phyloP scores from a whole-genome alignment of 331 rosid species.

The Spiraea crenata region DNA sequence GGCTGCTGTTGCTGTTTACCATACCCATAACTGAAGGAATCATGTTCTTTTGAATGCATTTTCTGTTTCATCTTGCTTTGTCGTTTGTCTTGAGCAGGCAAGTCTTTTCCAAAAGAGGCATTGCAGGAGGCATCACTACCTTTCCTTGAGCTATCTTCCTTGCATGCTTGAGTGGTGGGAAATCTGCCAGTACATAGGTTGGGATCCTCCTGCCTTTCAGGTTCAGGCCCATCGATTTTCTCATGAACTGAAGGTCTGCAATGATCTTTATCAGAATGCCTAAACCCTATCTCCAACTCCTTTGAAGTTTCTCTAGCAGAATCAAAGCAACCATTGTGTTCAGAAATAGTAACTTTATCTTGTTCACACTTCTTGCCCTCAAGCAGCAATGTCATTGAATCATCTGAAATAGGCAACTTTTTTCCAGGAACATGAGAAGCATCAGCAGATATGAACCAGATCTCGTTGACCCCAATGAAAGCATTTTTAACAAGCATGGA shows the following conservation, averaged over 20 bases:
- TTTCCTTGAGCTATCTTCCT: slow-evolving; percentile 3
- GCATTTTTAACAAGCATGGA: slow-evolving; percentile 54
- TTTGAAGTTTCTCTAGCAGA: slow-evolving; percentile 15
- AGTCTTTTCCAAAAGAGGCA: not conserved
- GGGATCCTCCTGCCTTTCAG: not conserved
- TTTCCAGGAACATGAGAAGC: slow-evolving; percentile 20
- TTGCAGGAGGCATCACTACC: slow-evolving; percentile 3
- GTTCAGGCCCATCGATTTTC: not conserved
- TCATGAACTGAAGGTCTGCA: not conserved
- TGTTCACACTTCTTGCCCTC: slow-evolving; percentile 11
- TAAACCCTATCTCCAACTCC: slow-evolving; percentile 11
- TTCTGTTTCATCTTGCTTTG: slow-evolving; percentile 12
- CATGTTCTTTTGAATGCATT: slow-evolving; percentile 8
- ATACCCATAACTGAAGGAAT: slow-evolving; percentile 15
- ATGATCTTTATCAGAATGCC: slow-evolving; percentile 10
- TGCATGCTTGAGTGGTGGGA: slow-evolving; percentile 1
- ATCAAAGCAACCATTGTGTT: slow-evolving; percentile 3
- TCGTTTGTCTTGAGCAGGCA: slow-evolving; percentile 9
- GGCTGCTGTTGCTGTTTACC: slow-evolving; percentile 24
- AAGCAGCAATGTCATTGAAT: slow-evolving; percentile 1
- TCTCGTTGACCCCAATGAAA: slow-evolving; percentile 29
- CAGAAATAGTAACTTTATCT: slow-evolving; percentile 6
- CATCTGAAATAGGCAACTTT: not conserved
- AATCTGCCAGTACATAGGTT: not conserved
- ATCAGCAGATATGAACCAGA: slow-evolving; percentile 66